These are phyloP conservation scores for Saccharomycopsis babjevae DNA, from an alignment of 805 yeast genomes.

Conservation along the genomic window DNA sequence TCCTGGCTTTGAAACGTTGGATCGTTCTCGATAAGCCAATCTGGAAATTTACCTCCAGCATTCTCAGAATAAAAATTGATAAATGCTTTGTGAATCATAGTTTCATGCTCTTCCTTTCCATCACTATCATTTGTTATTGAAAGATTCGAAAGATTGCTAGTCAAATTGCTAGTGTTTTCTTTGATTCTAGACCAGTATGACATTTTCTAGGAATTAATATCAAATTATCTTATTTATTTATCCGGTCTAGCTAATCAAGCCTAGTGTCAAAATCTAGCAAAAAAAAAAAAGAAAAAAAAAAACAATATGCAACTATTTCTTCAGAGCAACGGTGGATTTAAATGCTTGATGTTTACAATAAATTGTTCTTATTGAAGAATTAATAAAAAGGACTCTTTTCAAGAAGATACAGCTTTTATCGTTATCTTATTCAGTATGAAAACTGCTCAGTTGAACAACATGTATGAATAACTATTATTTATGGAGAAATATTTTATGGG, in stretches of 20 bases:
- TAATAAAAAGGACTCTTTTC: background rate
- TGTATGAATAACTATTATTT: too few species aligned
- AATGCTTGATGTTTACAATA: too few species aligned
- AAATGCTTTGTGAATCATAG: constrained; percentile 16
- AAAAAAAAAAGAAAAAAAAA: background rate
- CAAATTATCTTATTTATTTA: background rate
- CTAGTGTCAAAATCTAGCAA: background rate
- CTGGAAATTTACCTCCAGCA: constrained; percentile 8
- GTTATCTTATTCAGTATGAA: too few species aligned
- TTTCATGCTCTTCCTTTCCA: constrained; percentile 15
- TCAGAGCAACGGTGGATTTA: too few species aligned
- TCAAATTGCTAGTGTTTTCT: constrained; percentile 11
- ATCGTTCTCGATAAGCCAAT: constrained; percentile 17
- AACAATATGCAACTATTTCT: too few species aligned
- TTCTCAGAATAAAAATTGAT: constrained; percentile 11
- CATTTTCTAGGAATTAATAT: background rate
- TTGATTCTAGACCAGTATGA: constrained; percentile 13
- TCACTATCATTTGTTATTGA: constrained; percentile 15
- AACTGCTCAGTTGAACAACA: too few species aligned
- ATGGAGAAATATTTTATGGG: too few species aligned
- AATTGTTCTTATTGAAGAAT: too few species aligned
- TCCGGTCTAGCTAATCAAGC: background rate
- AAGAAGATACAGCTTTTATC: background rate
- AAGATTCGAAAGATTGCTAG: constrained; percentile 5
- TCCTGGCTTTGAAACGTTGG: constrained; percentile 7